Evolutionary conservation across 495 filamentous ascomycete genomes (phyloP).

Genomic region (Aspergillus egyptiacus): DNA sequence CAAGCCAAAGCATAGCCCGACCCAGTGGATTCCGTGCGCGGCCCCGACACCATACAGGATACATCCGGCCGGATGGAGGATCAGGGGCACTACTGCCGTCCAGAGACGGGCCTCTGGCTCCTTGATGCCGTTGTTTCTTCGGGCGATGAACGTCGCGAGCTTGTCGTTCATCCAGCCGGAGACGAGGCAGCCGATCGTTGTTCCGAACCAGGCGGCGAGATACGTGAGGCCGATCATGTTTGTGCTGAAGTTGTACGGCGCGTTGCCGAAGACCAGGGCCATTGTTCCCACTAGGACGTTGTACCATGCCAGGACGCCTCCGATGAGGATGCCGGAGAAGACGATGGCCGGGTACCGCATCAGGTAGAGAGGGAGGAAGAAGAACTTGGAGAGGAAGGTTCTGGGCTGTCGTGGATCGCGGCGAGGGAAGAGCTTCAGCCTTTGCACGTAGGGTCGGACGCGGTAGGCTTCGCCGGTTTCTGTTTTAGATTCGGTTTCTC

Average conservation of each 20-base stretch:
- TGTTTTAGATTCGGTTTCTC: too few relatives aligned
- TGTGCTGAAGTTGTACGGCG: slow-evolving; percentile 7
- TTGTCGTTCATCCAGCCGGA: background rate
- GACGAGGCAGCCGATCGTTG: background rate
- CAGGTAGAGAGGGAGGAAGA: background rate
- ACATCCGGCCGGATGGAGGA: background rate
- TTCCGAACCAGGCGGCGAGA: background rate
- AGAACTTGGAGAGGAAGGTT: background rate
- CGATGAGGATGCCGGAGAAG: slow-evolving; percentile 5
- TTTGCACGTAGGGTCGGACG: background rate
- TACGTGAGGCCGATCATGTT: background rate
- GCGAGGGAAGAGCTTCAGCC: background rate
- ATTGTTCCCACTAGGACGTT: background rate
- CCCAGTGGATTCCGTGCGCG: slow-evolving; percentile 19
- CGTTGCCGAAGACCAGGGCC: background rate
- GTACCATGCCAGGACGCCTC: slow-evolving; percentile 2
- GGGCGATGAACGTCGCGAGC: background rate
- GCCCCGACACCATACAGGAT: background rate
- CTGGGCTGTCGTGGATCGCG: background rate
- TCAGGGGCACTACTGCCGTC: background rate
- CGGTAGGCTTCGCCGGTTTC: background rate
- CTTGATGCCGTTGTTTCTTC: background rate
- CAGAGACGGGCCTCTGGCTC: background rate
- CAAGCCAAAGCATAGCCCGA: slow-evolving; percentile 18
- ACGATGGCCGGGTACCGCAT: background rate